phyloP scores from a whole-genome alignment of 768 basidiomycete species.

The Suillus cothurnatus region DNA sequence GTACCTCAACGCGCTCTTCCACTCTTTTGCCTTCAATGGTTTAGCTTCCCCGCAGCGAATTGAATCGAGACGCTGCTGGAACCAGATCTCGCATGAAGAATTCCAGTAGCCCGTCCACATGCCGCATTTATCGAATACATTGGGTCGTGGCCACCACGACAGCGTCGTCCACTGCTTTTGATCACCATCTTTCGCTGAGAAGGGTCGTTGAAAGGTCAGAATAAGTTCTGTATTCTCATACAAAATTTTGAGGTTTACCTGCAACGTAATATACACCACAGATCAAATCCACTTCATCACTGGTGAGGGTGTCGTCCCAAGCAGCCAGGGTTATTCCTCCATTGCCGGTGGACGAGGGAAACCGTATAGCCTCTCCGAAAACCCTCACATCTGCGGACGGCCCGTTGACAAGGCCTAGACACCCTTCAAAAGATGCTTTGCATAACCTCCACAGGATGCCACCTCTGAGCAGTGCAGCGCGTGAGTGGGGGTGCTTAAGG shows the following conservation, averaged over 20 bases:
- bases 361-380: neutral
- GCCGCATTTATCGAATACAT: neutral
- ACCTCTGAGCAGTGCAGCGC: neutral
- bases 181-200: neutral
- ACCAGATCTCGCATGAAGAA: neutral
- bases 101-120: neutral
- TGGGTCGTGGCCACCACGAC: neutral
- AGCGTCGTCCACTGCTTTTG: neutral
- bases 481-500: neutral
- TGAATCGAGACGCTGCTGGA: neutral
- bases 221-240: neutral
- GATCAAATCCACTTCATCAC: neutral
- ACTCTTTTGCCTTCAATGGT: neutral
- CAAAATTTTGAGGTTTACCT: neutral
- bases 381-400: neutral
- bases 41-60: neutral
- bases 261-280: neutral
- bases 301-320: neutral
- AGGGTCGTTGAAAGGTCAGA: neutral
- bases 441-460: neutral
- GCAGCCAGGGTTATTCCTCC: neutral
- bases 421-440: neutral
- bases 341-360: neutral
- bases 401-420: neutral
- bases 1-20: neutral